Evolutionary conservation across 129 eudicot species (phyloP).

Genomic region (Smallanthus sonchifolius): DNA sequence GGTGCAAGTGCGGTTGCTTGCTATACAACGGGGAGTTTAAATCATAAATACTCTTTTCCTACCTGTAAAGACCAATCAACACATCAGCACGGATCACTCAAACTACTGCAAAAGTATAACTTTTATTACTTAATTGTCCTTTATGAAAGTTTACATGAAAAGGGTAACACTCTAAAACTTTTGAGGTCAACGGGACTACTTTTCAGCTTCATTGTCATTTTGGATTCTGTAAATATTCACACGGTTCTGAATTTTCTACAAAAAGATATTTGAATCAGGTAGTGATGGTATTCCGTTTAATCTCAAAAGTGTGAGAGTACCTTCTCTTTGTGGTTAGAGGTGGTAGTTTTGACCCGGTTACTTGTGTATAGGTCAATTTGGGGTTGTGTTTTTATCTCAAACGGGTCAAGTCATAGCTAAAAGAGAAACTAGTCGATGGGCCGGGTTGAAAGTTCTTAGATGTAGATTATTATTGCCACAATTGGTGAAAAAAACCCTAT

Average conservation of each 20-base stretch:
- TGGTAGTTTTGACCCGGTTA: not conserved
- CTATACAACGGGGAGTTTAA: slow-evolving; percentile 37
- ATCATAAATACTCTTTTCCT: slow-evolving; percentile 36
- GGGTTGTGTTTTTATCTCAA: not conserved
- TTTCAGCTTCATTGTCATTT: not conserved
- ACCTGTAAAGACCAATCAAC: slow-evolving; percentile 47
- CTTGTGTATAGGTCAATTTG: not conserved
- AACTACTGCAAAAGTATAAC: slow-evolving; percentile 60
- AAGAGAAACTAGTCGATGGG: not conserved
- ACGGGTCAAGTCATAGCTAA: not conserved
- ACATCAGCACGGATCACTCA: slow-evolving; percentile 36
- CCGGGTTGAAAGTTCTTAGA: not conserved
- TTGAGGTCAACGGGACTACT: slow-evolving; percentile 12
- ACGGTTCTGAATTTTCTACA: not conserved
- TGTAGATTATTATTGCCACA: not conserved
- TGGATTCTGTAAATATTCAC: not conserved
- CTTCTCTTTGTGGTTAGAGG: not conserved
- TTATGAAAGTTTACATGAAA: not conserved
- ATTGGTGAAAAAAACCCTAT: not conserved
- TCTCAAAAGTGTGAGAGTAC: not conserved
- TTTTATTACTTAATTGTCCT: slow-evolving; percentile 1
- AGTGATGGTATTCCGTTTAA: not conserved
- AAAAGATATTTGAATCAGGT: not conserved
- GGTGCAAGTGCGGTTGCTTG: slow-evolving; percentile 85
- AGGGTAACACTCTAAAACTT: not conserved